Percentiles rank a stretch among this genome's conserved stretches.
Conservation (phyloP, 2,329 filamentous ascomycete genomes). For the Acephala macrosclerotiorum region DNA sequence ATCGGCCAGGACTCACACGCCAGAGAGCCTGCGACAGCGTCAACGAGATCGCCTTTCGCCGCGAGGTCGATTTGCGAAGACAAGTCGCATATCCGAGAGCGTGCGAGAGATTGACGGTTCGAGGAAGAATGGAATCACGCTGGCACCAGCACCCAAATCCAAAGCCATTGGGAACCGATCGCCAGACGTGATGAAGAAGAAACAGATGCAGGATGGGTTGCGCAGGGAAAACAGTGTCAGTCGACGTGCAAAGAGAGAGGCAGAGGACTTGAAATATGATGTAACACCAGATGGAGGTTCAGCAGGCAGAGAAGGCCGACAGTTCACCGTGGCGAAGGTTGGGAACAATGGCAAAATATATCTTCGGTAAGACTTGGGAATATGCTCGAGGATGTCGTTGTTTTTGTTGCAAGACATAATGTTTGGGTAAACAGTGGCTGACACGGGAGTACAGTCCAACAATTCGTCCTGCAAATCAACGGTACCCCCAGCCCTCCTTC, state of each 20-base stretch:
- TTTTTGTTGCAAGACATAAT: conserved; percentile 19
- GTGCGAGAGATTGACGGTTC: conserved; percentile 34
- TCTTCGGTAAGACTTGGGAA: conserved; percentile 66
- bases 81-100: conserved; percentile 32
- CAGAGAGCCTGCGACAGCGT: conserved; percentile 44
- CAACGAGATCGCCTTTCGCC: conserved; percentile 45
- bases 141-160: conserved; percentile 36
- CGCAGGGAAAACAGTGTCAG: conserved; percentile 40
- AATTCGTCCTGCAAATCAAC: conserved; percentile 65
- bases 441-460: conserved; percentile 57
- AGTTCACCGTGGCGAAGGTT: conserved; percentile 81
- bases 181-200: conserved; percentile 36
- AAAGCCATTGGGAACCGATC: conserved; percentile 33
- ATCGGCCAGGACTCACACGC: conserved; percentile 34
- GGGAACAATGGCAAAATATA: conserved; percentile 86
- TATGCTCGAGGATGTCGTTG: conserved; percentile 31
- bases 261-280: conserved; percentile 61
- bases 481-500: conserved; percentile 67
- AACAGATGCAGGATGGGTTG: conserved; percentile 39
- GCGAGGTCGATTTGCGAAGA: conserved; percentile 39
- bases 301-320: conserved; percentile 52
- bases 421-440: conserved; percentile 29
- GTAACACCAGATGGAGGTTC: conserved; percentile 67
- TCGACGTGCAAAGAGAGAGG: conserved; percentile 36
- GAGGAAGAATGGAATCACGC: conserved; percentile 31